A percentile compares a stretch with the other conserved stretches of the same genome.
Conservation (phyloP, 257 asterid species). For the Anisodus acutangulus region DNA sequence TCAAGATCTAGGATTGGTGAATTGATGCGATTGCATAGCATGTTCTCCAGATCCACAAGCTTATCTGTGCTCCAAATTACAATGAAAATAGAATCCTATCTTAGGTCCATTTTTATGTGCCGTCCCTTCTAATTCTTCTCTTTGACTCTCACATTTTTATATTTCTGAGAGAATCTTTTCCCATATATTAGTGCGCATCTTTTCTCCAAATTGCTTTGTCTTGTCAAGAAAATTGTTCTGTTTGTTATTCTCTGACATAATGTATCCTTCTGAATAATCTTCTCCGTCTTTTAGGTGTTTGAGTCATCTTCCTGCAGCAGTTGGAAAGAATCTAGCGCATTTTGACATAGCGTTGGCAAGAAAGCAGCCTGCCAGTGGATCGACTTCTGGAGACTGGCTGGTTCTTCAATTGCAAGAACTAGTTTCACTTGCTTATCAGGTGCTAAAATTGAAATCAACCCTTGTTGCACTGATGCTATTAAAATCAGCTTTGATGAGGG, state of each 20-base stretch:
- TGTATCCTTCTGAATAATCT: constrained; percentile 37
- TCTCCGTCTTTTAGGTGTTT: constrained; percentile 69
- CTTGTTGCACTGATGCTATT: constrained; percentile 20
- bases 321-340: constrained; percentile 87
- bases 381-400: constrained; percentile 74
- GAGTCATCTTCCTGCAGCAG: constrained; percentile 91
- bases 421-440: constrained; percentile 99
- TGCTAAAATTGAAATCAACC: constrained; percentile 42
- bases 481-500: constrained; percentile 2
- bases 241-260: constrained; percentile 12
- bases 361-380: constrained; percentile 50
- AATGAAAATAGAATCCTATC: constrained; percentile 6
- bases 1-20: constrained; percentile 5
- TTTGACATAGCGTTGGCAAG: constrained; percentile 86
- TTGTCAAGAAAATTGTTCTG: constrained; percentile 10
- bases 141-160: neutral
- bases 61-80: neutral
- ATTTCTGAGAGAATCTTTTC: neutral
- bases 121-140: neutral
- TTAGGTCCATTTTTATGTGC: neutral
- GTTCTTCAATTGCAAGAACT: constrained; percentile 94
- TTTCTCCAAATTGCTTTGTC: neutral
- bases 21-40: neutral
- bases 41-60: constrained; percentile 13
- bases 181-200: neutral